Base-by-base conservation (phyloP, 768 basidiomycete species). In the Mycena vulgaris region DNA sequence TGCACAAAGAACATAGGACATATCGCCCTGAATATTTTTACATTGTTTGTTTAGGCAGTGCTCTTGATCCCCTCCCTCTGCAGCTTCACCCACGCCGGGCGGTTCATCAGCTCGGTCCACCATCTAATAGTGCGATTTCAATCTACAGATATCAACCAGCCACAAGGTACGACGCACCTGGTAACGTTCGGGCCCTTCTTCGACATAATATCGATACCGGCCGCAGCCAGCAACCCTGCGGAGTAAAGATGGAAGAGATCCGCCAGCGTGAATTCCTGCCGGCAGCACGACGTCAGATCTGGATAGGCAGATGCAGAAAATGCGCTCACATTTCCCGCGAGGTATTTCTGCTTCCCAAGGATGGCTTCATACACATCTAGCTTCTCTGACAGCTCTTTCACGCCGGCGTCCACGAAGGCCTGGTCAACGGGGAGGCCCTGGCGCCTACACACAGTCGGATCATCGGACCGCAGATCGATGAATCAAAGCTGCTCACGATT, bases 311-410 rank as follows among this genome's bases (percentile, higher is more conserved):
- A 14, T 21, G 7, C 42, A 45, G 7, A 45, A 45, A 5, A 21
- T n/a, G n/a, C n/a, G n/a, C 42, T 45, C 42, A 45, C 42, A 45
- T 45, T 45, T 8, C 90, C 90, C 19, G 85, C 88, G 39, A 91
- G 74, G 76, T 89, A 91, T 71, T 83, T 85, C 67, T 87, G 85
- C 76, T 88, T 90, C 28, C 82, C 76, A 31, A 93, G 81, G 63
- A 92, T 88, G 16, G 71, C 64, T 31, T 92, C 90, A 76, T 91
- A 92, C 1, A 77, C 88, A 33, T 86, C 83, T 25, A 92, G 81
- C 69, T 83, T 87, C 0, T 68, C 78, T 39, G 82, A 79, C 21
- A 89, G 78, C 2, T 73, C 74, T 5, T 60, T 51, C 13, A 79
- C 73, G 25, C 75, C 71, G 16, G 70, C 72, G 58, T 79, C 73